Conservation (phyloP, 1,284 basidiomycete genomes). For the Trichosporon ovoides region DNA sequence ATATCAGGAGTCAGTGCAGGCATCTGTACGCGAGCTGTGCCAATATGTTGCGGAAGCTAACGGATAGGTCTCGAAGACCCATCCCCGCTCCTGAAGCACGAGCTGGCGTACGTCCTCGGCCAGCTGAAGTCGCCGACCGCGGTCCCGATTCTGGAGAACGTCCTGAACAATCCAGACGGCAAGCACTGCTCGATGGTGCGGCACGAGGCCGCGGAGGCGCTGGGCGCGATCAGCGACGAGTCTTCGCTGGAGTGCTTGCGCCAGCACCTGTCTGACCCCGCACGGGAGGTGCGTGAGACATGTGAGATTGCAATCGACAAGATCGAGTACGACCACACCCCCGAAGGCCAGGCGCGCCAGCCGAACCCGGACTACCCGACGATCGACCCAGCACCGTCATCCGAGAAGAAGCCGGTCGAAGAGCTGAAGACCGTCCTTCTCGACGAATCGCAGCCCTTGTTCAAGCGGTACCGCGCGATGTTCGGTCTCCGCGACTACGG, state of each 20-base stretch:
- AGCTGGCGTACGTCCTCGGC: conserved; percentile 93
- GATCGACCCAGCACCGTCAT: conserved; percentile 85
- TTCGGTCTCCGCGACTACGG: conserved; percentile 91
- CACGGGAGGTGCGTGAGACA: conserved; percentile 85
- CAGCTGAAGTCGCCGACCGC: conserved; percentile 76
- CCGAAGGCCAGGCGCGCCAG: conserved; percentile 46
- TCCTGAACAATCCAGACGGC: conserved; percentile 61
- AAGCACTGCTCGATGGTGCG: conserved; percentile 76
- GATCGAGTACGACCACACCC: conserved; percentile 80
- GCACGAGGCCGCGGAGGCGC: conserved; percentile 98
- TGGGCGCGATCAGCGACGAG: conserved; percentile 82
- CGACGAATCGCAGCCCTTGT: conserved; percentile 67
- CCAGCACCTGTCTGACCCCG: conserved; percentile 67
- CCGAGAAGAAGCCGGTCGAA: conserved; percentile 35
- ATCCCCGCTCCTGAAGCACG: conserved; percentile 91
- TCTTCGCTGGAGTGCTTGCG: conserved; percentile 66
- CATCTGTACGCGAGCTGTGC: background rate
- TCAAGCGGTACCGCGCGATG: conserved; percentile 96
- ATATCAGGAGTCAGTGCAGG: background rate
- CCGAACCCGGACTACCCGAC: conserved; percentile 65
- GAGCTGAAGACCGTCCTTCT: conserved; percentile 65
- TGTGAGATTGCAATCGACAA: conserved; percentile 95
- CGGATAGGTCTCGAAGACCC: conserved; percentile 71
- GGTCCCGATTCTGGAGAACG: conserved; percentile 69
- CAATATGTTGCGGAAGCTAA: background rate